Evolutionary conservation across 371 early-diverging fungal genomes (phyloP).

Genomic region (Synchytrium microbalum): DNA sequence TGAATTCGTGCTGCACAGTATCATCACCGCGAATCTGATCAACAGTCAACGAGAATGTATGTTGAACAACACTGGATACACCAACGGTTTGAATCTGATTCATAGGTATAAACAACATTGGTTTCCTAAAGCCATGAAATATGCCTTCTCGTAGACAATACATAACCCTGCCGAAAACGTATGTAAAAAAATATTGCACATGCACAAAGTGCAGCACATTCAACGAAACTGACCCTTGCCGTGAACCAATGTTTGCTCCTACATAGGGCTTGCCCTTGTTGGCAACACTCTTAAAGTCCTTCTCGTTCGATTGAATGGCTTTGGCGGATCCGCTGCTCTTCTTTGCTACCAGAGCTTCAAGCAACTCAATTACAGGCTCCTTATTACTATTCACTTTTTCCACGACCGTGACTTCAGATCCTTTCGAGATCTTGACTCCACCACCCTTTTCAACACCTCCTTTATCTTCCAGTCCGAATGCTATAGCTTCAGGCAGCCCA

Average conservation of each 20-base stretch:
- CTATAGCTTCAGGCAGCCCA: background rate
- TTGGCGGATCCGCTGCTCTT: background rate
- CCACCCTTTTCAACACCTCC: background rate
- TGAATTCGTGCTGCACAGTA: background rate
- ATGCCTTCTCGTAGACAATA: constrained; percentile 48
- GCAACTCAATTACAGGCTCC: background rate
- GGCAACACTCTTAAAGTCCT: background rate
- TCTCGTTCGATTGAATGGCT: background rate
- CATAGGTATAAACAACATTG: constrained; percentile 41
- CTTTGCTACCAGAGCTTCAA: background rate
- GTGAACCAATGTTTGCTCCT: background rate
- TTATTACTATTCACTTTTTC: background rate
- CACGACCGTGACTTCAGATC: background rate
- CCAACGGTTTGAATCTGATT: constrained; percentile 27
- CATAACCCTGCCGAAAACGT: constrained; percentile 34
- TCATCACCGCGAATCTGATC: background rate
- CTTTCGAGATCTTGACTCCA: background rate
- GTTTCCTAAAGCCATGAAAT: constrained; percentile 58
- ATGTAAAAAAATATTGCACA: no score
- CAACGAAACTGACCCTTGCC: background rate
- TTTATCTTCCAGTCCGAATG: background rate
- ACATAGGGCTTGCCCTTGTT: background rate
- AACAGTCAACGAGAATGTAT: constrained; percentile 33
- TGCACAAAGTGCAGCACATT: no score
- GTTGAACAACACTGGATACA: constrained; percentile 39